Evolutionary conservation across 768 basidiomycete genomes (phyloP), one percentile per base, ranked within the genome.

Genomic region (Neoboletus subvelutipes): DNA sequence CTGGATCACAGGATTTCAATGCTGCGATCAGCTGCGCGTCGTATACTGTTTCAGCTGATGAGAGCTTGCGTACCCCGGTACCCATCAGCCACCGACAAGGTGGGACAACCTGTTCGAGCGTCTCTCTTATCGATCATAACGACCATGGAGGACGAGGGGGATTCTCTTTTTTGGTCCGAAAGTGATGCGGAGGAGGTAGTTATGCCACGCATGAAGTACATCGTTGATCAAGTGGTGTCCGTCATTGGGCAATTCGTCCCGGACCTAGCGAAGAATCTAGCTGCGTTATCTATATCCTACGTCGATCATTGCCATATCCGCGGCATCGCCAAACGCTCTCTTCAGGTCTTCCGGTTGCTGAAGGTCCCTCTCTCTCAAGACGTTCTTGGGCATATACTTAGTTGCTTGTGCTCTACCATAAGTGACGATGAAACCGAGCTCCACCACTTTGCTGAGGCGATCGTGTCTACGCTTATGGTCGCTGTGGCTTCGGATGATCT

Each of bases 301-400:
- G 88, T 92, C 5, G 94, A 92, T 13, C 80, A 87, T 2, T 96
- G 93, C 65, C 88, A 91, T 17, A 92, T 93, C 58, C 85, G 92
- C 46, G 84, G 86, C 39, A 85, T 86, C 20, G 93, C 95, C 3
- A 92, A 90, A 74, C 83, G 94, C 33, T 95, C 94, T 11, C 77
- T 97, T 57, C 94, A 97, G 69, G 78, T 94, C n/a, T 94, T 92
- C 73, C 86, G 92, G 37, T 83, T 88, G 1, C 76, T 97, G 22
- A 82, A 85, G 67, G 88, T 92, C 0, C 77, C 80, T 28, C 80
- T 92, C 40, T 85, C 83, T 51, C 83, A 86, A 55, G 73, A 79
- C 9, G 87, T 91, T 70, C 78, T 97, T 18, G 89, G 90, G 1
- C 80, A 88, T 47, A 78, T 95, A 24, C 79, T 98, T 4, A 90